Evolutionary conservation across 768 basidiomycete species (phyloP), one percentile per base, ranked within the genome.

Genomic region (Boletus rubropictus): DNA sequence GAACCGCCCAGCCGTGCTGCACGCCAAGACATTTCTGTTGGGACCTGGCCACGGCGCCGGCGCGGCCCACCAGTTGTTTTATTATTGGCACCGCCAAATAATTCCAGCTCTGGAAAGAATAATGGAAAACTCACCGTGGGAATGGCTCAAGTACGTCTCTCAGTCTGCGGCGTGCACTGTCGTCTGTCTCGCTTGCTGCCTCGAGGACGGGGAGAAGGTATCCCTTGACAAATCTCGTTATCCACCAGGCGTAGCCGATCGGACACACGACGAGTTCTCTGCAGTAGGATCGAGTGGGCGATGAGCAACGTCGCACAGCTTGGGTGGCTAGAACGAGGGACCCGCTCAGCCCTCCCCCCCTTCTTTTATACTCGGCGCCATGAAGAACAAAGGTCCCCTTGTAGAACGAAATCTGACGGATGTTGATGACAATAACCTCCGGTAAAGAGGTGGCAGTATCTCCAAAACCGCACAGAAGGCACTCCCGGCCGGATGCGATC

Each of bases 81-180:
- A 54, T 61, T 57, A 60, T 63, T 63, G 61, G 58, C 52, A 52
- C 55, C 61, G 50, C 64, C 50, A 22, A 58, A 55, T 47, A 57
- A 48, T 49, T 41, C 37, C 11, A 53, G 36, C 38, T 50, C 46
- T 50, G 59, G 46, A 65, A 58, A 52, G 58, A 53, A 65, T 55
- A 63, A 58, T 54, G 56, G 53, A 60, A 60, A 63, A 62, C 64
- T 62, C 51, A 64, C 64, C 64, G 62, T 64, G 62, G 35, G 59
- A 65, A 54, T 3, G 17, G 29, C 2, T 20, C 35, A 7, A 51
- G 47, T 57, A 51, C 42, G 43, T 40, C 49, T 48, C 55, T 47
- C 48, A 53, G 32, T 39, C 40, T 43, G 44, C 47, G 35, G 51
- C 49, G 44, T 53, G 52, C 51, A 39, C 49, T 46, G 48, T 45